These are phyloP conservation scores for Camellia japonica DNA, from an alignment of 148 eudicot species.

Conservation along the genomic window DNA sequence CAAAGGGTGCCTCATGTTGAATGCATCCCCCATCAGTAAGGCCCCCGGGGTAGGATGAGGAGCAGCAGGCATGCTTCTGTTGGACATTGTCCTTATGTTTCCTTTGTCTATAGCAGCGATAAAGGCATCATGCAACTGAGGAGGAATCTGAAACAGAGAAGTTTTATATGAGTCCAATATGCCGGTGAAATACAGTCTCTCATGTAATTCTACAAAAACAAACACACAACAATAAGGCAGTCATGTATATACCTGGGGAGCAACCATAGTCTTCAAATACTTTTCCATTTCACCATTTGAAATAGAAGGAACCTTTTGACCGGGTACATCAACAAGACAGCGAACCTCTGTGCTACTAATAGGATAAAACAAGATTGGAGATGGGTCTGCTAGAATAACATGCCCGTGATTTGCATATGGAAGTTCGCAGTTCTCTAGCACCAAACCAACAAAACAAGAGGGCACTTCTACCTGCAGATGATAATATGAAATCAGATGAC, in stretches of 20 bases:
- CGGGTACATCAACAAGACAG: slow-evolving; percentile 90
- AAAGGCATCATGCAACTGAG: slow-evolving; percentile 55
- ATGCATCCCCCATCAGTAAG: slow-evolving; percentile 87
- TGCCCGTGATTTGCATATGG: slow-evolving; percentile 80
- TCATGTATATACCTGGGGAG: slow-evolving; percentile 51
- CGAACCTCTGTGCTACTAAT: slow-evolving; percentile 84
- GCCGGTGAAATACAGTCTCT: background rate
- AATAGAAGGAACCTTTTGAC: slow-evolving; percentile 76
- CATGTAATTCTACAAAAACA: background rate
- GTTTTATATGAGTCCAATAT: background rate
- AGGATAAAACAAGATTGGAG: slow-evolving; percentile 67
- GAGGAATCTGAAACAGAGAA: slow-evolving; percentile 56
- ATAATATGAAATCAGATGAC: background rate
- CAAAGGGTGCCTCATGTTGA: slow-evolving; percentile 91
- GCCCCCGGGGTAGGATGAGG: slow-evolving; percentile 87
- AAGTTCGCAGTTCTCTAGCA: slow-evolving; percentile 73
- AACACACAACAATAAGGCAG: background rate
- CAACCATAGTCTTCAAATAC: slow-evolving; percentile 71
- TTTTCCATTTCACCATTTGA: slow-evolving; percentile 77
- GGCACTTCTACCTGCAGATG: slow-evolving; percentile 70
- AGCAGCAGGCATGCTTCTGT: slow-evolving; percentile 84
- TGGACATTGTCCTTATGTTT: slow-evolving; percentile 71
- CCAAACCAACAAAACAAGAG: slow-evolving; percentile 80
- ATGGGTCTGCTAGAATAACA: slow-evolving; percentile 73
- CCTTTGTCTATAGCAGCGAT: slow-evolving; percentile 64